phyloP scores from a whole-genome alignment of 495 filamentous ascomycete species.

The Penicillium robsamsonii region DNA sequence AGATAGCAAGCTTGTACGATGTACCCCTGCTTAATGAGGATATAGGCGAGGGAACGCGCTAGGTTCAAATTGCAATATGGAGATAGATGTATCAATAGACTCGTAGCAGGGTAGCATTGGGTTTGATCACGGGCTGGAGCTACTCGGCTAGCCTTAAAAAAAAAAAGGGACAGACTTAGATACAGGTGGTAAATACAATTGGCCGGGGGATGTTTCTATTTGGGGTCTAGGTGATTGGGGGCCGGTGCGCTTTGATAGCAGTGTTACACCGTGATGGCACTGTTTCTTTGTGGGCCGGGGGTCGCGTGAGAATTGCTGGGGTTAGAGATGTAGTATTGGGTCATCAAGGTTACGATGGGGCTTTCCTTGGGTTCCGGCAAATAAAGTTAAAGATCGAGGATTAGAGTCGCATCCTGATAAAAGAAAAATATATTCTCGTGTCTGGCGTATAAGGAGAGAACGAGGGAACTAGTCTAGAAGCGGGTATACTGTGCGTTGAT shows the following conservation, averaged over 20 bases:
- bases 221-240: background rate
- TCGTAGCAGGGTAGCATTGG: conserved; percentile 10
- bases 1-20: background rate
- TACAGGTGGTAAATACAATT: background rate
- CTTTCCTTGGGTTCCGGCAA: background rate
- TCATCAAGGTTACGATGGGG: conserved; percentile 8
- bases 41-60: background rate
- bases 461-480: background rate
- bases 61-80: background rate
- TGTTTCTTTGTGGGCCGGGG: background rate
- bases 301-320: conserved; percentile 11
- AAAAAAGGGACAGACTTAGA: background rate
- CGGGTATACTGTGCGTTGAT: background rate
- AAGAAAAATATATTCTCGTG: no score
- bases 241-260: conserved; percentile 25
- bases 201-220: background rate
- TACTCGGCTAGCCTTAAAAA: conserved; percentile 1
- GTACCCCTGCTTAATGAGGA: background rate
- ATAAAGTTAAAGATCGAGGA: background rate
- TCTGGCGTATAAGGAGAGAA: background rate
- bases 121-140: conserved; percentile 1
- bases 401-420: conserved; percentile 10
- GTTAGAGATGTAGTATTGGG: conserved; percentile 11
- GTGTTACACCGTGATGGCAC: conserved; percentile 23
- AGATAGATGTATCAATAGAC: background rate